Base-by-base conservation (phyloP, 1,284 basidiomycete genomes). In the Coniferiporia sulphurascens region DNA sequence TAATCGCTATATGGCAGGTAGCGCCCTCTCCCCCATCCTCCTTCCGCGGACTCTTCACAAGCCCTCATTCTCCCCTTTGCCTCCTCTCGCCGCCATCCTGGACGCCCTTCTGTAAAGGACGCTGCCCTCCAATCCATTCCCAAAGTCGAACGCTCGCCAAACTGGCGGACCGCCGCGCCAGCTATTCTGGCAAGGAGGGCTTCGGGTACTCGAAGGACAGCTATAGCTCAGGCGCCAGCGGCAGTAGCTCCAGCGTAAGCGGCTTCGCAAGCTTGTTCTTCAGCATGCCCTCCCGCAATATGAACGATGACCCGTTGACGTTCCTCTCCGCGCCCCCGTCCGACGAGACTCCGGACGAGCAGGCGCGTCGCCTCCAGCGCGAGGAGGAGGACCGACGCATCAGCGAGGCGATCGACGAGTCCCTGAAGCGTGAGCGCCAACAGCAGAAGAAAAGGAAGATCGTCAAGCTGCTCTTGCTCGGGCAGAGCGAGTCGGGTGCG, bases 391-490 rank as follows among this genome's bases (percentile, higher is more conserved):
- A 82, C 0, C 65, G 72, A 52, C 72, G 72, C 56, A 71, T 78
- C 61, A 78, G 74, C 60, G 77, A 67, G 58, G 76, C 81, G 61
- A 88, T 89, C 45, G 86, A 88, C 68, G 78, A 80, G 53, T 71
- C 72, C 21, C 72, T 87, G 59, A 71, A 75, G 63, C 79, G 81
- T 62, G 68, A 78, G 68, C 82, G 79, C 65, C 67, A 68, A 1
- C 65, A 79, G 50, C 83, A 86, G 32, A 78, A 77, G 65, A 77
- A 80, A 65, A 82, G 76, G 63, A 81, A 77, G 67, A 80, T 81
- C 8, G 74, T 85, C 57, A 87, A 86, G 70, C 76, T 89, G 35
- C 73, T 88, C 56, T 71, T 89, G 4, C 73, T 88, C 48, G 86
- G 86, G 84, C 56, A 64, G 76, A 68, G 22, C 56, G 61, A 64